Conservation (phyloP, 2,329 filamentous ascomycete species). For the Diaporthe sp. region DNA sequence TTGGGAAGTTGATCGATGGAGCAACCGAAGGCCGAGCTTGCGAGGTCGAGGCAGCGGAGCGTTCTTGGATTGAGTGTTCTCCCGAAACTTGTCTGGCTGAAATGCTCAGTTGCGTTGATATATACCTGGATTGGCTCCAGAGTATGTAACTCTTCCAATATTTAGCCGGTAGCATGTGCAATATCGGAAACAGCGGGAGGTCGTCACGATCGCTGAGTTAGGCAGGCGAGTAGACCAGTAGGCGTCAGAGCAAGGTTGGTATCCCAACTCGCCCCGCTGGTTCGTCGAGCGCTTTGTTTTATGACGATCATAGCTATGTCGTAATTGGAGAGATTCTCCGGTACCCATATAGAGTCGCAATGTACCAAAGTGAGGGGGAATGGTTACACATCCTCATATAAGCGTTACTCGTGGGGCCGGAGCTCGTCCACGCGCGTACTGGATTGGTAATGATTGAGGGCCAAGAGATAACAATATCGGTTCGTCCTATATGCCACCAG, state of each 20-base stretch:
- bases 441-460: not conserved
- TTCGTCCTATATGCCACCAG: not conserved
- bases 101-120: not conserved
- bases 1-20: not conserved
- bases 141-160: not conserved
- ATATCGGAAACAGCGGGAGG: constrained; percentile 1
- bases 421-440: not conserved
- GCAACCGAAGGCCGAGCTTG: not conserved
- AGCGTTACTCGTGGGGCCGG: not conserved
- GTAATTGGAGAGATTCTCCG: not conserved
- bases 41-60: not conserved
- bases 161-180: constrained; percentile 8
- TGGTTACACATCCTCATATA: not conserved
- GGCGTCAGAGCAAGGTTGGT: not conserved
- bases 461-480: not conserved
- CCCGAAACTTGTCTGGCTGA: constrained; percentile 1
- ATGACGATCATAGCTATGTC: not conserved
- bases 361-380: not conserved
- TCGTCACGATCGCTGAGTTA: not conserved
- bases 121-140: not conserved
- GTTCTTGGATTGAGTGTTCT: not conserved
- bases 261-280: not conserved
- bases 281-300: not conserved
- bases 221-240: not conserved
- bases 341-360: not conserved